Evolutionary conservation across 805 yeast species (phyloP), one percentile per base, ranked within the genome.

Genomic region (Maudiozyma saulgeensis): DNA sequence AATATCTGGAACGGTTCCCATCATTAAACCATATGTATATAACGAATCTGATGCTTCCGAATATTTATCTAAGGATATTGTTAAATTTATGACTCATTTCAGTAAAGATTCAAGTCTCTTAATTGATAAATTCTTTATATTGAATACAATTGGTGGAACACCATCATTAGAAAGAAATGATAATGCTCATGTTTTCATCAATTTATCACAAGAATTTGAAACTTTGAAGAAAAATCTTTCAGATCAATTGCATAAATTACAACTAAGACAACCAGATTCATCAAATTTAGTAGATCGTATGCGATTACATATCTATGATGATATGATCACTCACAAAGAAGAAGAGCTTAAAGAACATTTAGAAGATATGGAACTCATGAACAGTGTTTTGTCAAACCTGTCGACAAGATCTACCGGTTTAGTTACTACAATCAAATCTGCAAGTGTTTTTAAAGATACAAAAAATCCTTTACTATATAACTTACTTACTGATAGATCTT

Each of bases 391-490:
- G 1, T 69, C 88, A 37, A 64, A 68, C 2, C 51, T 82, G 2
- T 79, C 87, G 0, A 52, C 68, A 4, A 65, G 78, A 1, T 79
- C 90, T 0, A 81, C 95, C 0, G 99, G 96, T 0, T 70, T 93
- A 2, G 84, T 93, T 34, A 91, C 98, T 0, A 87, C 97, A 0
- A 86, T 95, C 0, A 66, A 72, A 9, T 79, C 87, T 21, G 91
- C 95, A 26, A 80, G 86, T 7, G 62, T 65, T 39, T 60, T 61
- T 16, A 50, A 66, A 4, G 64, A 62, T 45, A 64, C 64, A 12
- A 75, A 77, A 51, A 93, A 93, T 63, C 99, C 99, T 1, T 76
- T 93, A 41, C 80, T 93, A 15, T 87, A 90, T 66, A 93, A 93
- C 62, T 77, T 93, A 15, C 72, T 93, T 38, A 93, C 99, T 0